phyloP scores from a whole-genome alignment of 2,329 filamentous ascomycete species.

The Sphaerulina vaccinii region DNA sequence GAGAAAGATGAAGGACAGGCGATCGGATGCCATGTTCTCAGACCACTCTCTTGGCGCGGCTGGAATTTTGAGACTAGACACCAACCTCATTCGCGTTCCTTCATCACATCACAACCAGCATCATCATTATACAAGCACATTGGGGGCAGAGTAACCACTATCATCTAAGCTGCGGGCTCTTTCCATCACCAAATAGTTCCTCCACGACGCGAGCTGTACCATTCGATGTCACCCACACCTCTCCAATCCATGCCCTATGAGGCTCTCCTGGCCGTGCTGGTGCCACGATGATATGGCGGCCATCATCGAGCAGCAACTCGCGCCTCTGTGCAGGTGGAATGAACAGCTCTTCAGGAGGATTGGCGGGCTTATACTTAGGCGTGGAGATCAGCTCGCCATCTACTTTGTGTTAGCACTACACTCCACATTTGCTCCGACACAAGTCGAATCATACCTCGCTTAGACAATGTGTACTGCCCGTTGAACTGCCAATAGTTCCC shows the following conservation, averaged over 20 bases:
- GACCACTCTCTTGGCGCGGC: no score
- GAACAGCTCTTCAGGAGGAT: no score
- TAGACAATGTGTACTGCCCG: background rate
- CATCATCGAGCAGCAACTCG: slow-evolving; percentile 1
- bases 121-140: background rate
- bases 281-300: background rate
- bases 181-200: background rate
- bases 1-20: no score
- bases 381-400: no score
- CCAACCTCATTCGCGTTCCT: no score
- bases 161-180: background rate
- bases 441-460: background rate
- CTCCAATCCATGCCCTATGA: background rate
- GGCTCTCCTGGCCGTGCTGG: no score
- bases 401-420: no score
- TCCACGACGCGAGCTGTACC: background rate
- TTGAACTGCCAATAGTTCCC: slow-evolving; percentile 1
- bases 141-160: background rate
- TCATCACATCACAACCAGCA: no score
- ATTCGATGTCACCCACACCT: background rate
- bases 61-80: no score
- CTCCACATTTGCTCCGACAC: background rate
- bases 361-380: no score
- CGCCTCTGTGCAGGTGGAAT: background rate
- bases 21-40: no score